Conservation (phyloP, 257 asterid genomes). For the Anisodus tanguticus region DNA sequence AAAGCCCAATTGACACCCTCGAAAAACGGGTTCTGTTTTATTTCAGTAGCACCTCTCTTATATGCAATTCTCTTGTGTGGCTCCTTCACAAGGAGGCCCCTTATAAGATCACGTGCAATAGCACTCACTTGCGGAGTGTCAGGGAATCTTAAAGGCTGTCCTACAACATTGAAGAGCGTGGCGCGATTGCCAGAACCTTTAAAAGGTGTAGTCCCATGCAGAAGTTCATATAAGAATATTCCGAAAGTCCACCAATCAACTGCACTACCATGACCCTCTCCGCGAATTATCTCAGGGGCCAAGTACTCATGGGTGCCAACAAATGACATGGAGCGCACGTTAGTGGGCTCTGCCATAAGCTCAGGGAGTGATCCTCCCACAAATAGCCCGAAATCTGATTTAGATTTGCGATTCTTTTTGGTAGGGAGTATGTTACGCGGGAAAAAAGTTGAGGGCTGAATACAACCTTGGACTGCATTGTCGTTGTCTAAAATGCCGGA, state of each 20-base stretch:
- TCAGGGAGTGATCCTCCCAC: slow-evolving; percentile 53
- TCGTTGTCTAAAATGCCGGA: slow-evolving; percentile 45
- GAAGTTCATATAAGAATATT: slow-evolving; percentile 49
- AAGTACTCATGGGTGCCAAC: slow-evolving; percentile 55
- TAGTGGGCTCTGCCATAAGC: slow-evolving; percentile 53
- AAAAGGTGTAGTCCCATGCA: slow-evolving; percentile 55
- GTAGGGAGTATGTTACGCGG: slow-evolving; percentile 45
- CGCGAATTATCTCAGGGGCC: slow-evolving; percentile 52
- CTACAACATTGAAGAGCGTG: slow-evolving; percentile 46
- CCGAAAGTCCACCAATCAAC: slow-evolving; percentile 62
- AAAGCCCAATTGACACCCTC: slow-evolving; percentile 56
- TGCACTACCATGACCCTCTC: slow-evolving; percentile 57
- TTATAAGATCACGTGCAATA: slow-evolving; percentile 45
- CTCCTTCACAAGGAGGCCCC: slow-evolving; percentile 49
- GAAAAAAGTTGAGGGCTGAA: slow-evolving; percentile 43
- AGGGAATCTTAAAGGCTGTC: slow-evolving; percentile 51
- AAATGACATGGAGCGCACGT: slow-evolving; percentile 54
- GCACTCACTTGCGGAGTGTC: slow-evolving; percentile 43
- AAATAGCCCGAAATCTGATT: slow-evolving; percentile 49
- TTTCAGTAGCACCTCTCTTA: slow-evolving; percentile 53
- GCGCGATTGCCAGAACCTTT: slow-evolving; percentile 52
- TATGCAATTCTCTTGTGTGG: slow-evolving; percentile 53
- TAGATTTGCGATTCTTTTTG: slow-evolving; percentile 49
- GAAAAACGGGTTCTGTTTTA: slow-evolving; percentile 50
- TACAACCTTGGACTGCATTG: slow-evolving; percentile 41